Conservation (phyloP, 148 eudicot genomes). For the Chenopodium formosanum region DNA sequence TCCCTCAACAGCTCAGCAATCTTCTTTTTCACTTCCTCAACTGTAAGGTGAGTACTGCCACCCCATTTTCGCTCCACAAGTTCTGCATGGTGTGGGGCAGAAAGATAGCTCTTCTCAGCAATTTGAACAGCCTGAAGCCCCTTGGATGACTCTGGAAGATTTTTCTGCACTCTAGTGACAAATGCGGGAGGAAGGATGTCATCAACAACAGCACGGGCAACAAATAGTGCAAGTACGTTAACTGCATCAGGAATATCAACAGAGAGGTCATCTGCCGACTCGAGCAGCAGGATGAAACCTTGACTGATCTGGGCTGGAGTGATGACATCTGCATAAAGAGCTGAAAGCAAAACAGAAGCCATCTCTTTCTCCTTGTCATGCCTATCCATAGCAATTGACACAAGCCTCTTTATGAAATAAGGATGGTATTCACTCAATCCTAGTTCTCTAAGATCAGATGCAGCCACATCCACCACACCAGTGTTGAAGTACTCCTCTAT, state of each 20-base stretch:
- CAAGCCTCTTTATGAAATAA: constrained; percentile 85
- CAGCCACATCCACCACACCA: constrained; percentile 74
- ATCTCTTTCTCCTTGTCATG: constrained; percentile 98
- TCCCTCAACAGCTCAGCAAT: constrained; percentile 77
- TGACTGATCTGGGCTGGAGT: constrained; percentile 77
- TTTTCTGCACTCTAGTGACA: constrained; percentile 59
- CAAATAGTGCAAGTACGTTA: constrained; percentile 73
- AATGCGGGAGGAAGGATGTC: constrained; percentile 95
- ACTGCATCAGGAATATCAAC: constrained; percentile 92
- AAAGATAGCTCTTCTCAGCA: constrained; percentile 94
- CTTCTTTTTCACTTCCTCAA: constrained; percentile 91
- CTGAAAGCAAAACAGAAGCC: constrained; percentile 94
- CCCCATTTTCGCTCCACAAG: constrained; percentile 94
- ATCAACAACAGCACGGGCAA: constrained; percentile 95
- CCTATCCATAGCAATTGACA: constrained; percentile 94
- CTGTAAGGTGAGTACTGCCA: constrained; percentile 80
- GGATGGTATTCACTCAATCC: constrained; percentile 86
- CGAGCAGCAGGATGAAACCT: constrained; percentile 84
- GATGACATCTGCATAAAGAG: constrained; percentile 83
- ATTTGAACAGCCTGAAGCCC: constrained; percentile 78
- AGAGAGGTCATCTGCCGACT: constrained; percentile 85
- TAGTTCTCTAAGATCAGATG: constrained; percentile 80
- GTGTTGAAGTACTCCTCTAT: constrained; percentile 87
- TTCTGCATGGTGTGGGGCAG: constrained; percentile 99
- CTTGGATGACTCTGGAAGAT: constrained; percentile 58